Evolutionary conservation across 305 asterid genomes (phyloP), one percentile per base, ranked within the genome.

Genomic region (Striga hermonthica): DNA sequence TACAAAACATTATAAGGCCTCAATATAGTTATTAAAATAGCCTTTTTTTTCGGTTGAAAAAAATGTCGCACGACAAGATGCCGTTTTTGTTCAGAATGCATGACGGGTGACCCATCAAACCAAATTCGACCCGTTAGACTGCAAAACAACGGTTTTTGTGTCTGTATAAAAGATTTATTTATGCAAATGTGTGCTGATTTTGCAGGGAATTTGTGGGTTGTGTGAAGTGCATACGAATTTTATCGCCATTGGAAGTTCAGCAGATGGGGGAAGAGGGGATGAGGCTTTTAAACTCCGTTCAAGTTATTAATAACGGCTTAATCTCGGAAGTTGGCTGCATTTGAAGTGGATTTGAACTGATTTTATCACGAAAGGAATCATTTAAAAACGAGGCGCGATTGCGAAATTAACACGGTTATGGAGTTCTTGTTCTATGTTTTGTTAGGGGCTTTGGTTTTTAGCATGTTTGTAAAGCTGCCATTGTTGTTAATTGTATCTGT

Each of bases 181-280:
- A 22, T 0, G 31, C 31, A 22, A 22, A 22, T 22, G 31, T 47
- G 53, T 14, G 53, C 14, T 7, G 55, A 52, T n/a, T 66, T 67
- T 73, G 66, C 67, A 89, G 95, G 78, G 92, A 89, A 80, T 86
- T 89, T 38, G 88, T 89, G 28, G 88, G 90, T 9, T 89, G 95
- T 57, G 95, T 84, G 6, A 83, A 78, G 40, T 84, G 95, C 80
- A 86, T 89, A 67, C 77, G 92, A 66, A 84, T 89, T 43, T 68
- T 89, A 44, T 89, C 90, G 44, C 96, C 96, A 3, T 61, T 81
- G 41, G 95, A 89, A 80, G 95, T 89, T 58, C 84, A 83, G 72
- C 95, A 86, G 76, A 84, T 86, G 89, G 92, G 92, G 3, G 92
- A 89, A 72, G 92, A 86, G 49, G 92, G 96, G 39, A 89, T 86